Evolutionary conservation across 208 protist species (phyloP), one percentile per base, ranked within the genome.

Genomic region (Trypanosoma rangeli): DNA sequence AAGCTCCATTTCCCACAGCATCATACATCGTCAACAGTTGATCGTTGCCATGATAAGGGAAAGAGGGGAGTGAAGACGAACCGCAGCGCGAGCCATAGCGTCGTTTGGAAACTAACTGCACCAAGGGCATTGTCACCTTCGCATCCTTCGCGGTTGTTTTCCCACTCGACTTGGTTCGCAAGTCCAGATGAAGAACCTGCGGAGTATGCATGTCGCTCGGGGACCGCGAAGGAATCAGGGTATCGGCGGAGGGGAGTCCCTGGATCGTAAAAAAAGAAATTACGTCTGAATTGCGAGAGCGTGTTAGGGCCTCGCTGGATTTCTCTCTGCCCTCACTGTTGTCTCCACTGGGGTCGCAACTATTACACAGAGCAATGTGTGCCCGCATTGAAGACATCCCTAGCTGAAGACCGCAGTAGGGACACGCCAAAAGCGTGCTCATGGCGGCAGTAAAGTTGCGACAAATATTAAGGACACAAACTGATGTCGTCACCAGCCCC

Each of bases 401-500:
- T 28, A 84, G 67, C 16, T 56, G 64, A 0, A 73, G 63, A 31
- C 80, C 79, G 55, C 82, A 90, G 70, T 86, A 81, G 2, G 79
- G 77, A 55, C 85, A 87, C 20, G 79, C 68, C 4, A 73, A 76
- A 48, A 80, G 55, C n/a, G 64, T 80, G 55, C 61, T 82, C 78
- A 85, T 83, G 26, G 48, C 7, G 5, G 2, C n/a, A 49, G 8
- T 7, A 9, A 49, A 44, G 29, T 4, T 5, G 8, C 37, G 29
- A 50, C 35, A 9, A 62, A 53, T 53, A 53, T 12, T 18, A 24
- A 53, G 1, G n/a, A 53, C 5, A 53, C 16, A 12, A 53, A 12
- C n/a, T 26, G 16, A 4, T 26, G 22, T 26, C n/a, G 9, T 26
- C 49, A 3, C 49, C 9, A 0, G 3, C 9, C n/a, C 1, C 49